phyloP scores from a whole-genome alignment of 306 rosid species.

The Cucumis melo region DNA sequence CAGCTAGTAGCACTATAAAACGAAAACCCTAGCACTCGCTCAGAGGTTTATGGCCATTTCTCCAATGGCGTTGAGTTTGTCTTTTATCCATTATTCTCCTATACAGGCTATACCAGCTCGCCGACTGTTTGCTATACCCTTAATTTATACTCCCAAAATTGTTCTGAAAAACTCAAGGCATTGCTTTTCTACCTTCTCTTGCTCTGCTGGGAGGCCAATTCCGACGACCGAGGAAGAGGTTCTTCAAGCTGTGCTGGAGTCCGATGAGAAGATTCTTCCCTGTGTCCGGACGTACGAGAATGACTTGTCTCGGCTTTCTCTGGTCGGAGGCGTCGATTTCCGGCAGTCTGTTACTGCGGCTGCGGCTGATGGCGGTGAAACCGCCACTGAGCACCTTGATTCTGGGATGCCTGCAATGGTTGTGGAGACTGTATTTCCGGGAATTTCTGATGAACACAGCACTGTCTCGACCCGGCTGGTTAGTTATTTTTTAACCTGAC shows the following conservation, averaged over 20 bases:
- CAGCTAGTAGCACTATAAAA: neutral
- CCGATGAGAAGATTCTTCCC: slow-evolving; percentile 52
- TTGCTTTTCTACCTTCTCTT: slow-evolving; percentile 24
- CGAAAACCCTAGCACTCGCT: neutral
- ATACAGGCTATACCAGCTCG: neutral
- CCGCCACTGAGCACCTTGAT: slow-evolving; percentile 61
- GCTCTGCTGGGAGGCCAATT: slow-evolving; percentile 28
- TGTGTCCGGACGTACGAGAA: slow-evolving; percentile 71
- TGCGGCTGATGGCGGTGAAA: slow-evolving; percentile 79
- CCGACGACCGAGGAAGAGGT: slow-evolving; percentile 57
- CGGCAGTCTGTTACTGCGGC: slow-evolving; percentile 80
- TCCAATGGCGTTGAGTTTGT: neutral
- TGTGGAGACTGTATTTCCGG: slow-evolving; percentile 73
- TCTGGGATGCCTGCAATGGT: slow-evolving; percentile 70
- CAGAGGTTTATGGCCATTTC: neutral
- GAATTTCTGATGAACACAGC: slow-evolving; percentile 36
- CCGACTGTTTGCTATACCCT: neutral
- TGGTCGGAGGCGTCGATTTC: slow-evolving; percentile 66
- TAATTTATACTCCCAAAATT: neutral
- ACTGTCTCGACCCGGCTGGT: slow-evolving; percentile 93
- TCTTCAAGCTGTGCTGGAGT: slow-evolving; percentile 51
- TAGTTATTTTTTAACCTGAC: slow-evolving; percentile 12
- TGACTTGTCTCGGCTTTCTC: slow-evolving; percentile 45
- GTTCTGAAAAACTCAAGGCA: slow-evolving; percentile 11
- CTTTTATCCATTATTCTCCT: neutral